These are phyloP conservation scores for Annulohypoxylon moriforme DNA, from an alignment of 495 filamentous ascomycete species.

Conservation along the genomic window DNA sequence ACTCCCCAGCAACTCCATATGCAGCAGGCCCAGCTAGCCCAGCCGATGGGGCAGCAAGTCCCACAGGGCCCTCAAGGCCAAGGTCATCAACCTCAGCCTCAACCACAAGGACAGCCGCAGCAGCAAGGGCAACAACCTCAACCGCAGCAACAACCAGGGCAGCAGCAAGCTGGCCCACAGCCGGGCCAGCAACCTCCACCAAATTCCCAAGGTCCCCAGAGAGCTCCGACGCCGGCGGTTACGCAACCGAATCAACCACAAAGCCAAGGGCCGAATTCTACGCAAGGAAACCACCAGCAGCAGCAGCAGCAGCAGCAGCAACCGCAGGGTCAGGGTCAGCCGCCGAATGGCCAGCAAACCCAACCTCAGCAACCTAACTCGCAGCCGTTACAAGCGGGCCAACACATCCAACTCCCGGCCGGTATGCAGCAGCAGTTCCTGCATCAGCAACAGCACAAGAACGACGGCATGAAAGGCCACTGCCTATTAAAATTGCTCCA, in stretches of 20 bases:
- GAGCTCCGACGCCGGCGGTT: conserved; percentile 46
- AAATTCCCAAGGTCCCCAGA: conserved; percentile 43
- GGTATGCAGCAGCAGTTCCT: conserved; percentile 55
- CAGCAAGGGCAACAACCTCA: conserved; percentile 50
- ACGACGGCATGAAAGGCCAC: conserved; percentile 65
- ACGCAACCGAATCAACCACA: conserved; percentile 50
- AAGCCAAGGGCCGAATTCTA: conserved; percentile 40
- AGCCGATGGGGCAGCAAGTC: conserved; percentile 47
- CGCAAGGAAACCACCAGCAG: conserved; percentile 54
- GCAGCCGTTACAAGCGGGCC: conserved; percentile 53
- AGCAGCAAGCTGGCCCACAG: conserved; percentile 40
- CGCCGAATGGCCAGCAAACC: conserved; percentile 51
- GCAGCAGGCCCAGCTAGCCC: conserved; percentile 50
- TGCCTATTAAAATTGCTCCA: conserved; percentile 72
- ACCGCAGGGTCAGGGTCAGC: conserved; percentile 56
- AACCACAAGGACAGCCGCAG: conserved; percentile 47
- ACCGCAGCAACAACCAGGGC: conserved; percentile 46
- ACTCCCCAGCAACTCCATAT: conserved; percentile 53
- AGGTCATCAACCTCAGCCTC: conserved; percentile 48
- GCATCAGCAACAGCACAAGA: conserved; percentile 64
- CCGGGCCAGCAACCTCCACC: conserved; percentile 39
- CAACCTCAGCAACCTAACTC: conserved; percentile 47
- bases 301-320: conserved; percentile 64
- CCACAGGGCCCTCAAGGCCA: conserved; percentile 47
- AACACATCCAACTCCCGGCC: conserved; percentile 56